Base-by-base conservation (phyloP, 495 filamentous ascomycete genomes). In the Aspergillus biplanus region DNA sequence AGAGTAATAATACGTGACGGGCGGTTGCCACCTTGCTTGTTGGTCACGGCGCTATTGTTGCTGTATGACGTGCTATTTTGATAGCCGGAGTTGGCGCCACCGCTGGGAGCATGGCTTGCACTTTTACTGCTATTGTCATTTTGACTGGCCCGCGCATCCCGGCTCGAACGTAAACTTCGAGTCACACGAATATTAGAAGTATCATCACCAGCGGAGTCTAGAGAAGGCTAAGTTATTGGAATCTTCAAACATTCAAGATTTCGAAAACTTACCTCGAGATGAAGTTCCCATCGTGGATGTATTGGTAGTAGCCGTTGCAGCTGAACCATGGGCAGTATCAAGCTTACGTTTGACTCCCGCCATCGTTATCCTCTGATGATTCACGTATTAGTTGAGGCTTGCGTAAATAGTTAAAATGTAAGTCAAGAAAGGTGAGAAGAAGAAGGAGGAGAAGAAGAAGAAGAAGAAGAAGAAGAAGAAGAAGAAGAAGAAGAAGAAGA, bases 261-360 rank as follows among this genome's bases (percentile, higher is more conserved):
- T 9, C 16, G 13, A n/a, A 42, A 11, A 66, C 64, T 65, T 59
- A 71, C 69, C 53, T 52, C 44, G 67, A 13, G 48, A 33, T 37
- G 61, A 21, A 21, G 64, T 33, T n/a, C 48, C 49, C 21, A 12
- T 48, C 44, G 37, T 50, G 18, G 62, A 49, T 13, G 60, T 61
- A 42, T 54, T 52, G 33, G 59, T 56, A 52, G 66, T 62, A 3
- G 62, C 33, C 12, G 58, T 50, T 55, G 57, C 35, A 39, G 67
- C 33, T 33, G 64, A 61, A 48, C 58, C 65, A 56, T 63, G 61
- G 46, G 61, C 48, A 42, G 68, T 63, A 46, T 68, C 66, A 47
- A 65, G 44, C 35, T 67, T 67, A 46, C 71, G 68, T 56, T 73
- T 73, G 48, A 69, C 63, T 64, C 74, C 74, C 59, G 73, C 74